phyloP scores from a whole-genome alignment of 2,329 filamentous ascomycete species.

The Metarhizium sp. region DNA sequence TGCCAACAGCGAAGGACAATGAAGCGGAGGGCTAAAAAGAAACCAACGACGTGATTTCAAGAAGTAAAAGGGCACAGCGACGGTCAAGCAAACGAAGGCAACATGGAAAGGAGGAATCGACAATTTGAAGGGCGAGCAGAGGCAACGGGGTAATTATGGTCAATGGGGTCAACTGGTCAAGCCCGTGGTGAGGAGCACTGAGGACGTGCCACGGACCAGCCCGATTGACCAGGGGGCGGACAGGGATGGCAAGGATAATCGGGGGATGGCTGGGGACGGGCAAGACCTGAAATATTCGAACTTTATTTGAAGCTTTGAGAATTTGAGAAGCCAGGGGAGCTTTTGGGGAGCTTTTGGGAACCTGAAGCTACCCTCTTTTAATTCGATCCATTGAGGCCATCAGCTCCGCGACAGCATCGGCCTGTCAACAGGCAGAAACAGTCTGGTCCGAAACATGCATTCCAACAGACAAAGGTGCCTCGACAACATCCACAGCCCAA shows the following conservation, averaged over 20 bases:
- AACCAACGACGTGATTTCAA: not conserved
- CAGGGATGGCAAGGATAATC: not conserved
- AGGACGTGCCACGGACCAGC: slow-evolving; percentile 1
- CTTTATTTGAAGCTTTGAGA: not conserved
- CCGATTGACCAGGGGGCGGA: slow-evolving; percentile 1
- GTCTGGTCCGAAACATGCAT: not conserved
- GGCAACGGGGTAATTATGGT: not conserved
- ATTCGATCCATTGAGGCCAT: too few species aligned
- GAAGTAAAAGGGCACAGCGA: not conserved
- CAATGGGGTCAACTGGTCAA: not conserved
- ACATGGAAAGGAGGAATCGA: not conserved
- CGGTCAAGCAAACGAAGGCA: not conserved
- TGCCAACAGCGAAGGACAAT: not conserved
- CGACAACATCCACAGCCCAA: too few species aligned
- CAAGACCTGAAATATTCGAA: not conserved
- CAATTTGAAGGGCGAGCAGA: not conserved
- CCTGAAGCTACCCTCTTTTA: too few species aligned
- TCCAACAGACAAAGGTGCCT: not conserved
- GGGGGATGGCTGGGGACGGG: not conserved
- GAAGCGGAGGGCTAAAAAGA: not conserved
- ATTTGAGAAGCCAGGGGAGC: too few species aligned
- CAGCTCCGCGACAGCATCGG: too few species aligned
- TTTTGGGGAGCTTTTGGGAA: too few species aligned
- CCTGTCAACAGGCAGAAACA: too few species aligned
- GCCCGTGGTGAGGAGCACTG: not conserved